A percentile compares a stretch with the other conserved stretches of the same genome.
Evolutionary conservation across 129 eudicot genomes (phyloP).

Genomic region (Saposhnikovia divaricata): DNA sequence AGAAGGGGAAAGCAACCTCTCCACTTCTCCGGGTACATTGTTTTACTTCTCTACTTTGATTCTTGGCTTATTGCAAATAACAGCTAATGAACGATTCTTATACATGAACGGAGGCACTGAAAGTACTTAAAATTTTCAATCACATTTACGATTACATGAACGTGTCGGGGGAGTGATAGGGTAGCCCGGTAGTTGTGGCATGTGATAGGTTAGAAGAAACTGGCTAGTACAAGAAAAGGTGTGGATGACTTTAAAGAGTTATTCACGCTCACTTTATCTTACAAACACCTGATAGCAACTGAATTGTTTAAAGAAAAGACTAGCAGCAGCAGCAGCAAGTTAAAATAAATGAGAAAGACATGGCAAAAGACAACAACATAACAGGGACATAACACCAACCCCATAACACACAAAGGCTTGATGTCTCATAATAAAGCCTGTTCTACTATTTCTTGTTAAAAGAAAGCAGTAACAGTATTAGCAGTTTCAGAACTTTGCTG

Average conservation of each 20-base stretch:
- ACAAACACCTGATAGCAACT: conserved; percentile 3
- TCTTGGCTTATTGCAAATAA: neutral
- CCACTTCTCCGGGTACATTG: neutral
- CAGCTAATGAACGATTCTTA: neutral
- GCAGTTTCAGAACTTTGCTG: neutral
- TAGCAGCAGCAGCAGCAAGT: neutral
- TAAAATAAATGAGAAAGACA: neutral
- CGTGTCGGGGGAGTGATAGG: neutral
- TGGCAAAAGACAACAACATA: neutral
- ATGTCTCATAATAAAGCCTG: conserved; percentile 3
- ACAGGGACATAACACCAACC: neutral
- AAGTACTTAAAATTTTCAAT: neutral
- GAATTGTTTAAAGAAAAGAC: conserved; percentile 4
- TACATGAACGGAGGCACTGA: neutral
- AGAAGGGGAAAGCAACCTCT: neutral
- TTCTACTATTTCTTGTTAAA: neutral
- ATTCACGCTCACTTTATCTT: conserved; percentile 7
- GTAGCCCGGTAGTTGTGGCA: conserved; percentile 1
- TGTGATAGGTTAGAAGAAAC: neutral
- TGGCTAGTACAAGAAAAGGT: neutral
- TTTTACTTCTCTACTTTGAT: too few relatives aligned
- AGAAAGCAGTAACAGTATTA: neutral
- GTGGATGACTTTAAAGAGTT: neutral
- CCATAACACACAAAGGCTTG: neutral
- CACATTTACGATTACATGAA: neutral